phyloP scores from a whole-genome alignment of 352 stramenopile species.

The Pythium coloratum region DNA sequence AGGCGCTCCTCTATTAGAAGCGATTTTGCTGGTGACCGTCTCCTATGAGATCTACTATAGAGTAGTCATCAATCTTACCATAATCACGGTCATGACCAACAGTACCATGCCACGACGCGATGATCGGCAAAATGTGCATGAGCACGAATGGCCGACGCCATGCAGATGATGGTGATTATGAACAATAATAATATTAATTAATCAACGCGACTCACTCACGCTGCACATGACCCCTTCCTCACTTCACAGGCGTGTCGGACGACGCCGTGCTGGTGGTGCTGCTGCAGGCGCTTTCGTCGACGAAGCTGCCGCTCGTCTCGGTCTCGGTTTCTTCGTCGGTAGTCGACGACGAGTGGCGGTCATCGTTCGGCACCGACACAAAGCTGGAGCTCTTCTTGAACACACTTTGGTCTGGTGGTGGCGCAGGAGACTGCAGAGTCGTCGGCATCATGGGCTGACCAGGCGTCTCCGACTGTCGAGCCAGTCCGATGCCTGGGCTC shows the following conservation, averaged over 20 bases:
- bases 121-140: not conserved
- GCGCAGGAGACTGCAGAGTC: slow-evolving; percentile 59
- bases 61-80: not conserved
- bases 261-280: slow-evolving; percentile 43
- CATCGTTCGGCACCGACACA: slow-evolving; percentile 26
- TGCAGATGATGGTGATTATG: not conserved
- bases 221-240: not conserved
- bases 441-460: slow-evolving; percentile 51
- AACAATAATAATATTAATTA: slow-evolving; percentile 34
- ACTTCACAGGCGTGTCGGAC: slow-evolving; percentile 29
- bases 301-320: slow-evolving; percentile 30
- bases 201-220: slow-evolving; percentile 15
- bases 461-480: slow-evolving; percentile 62
- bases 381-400: slow-evolving; percentile 43
- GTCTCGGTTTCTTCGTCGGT: slow-evolving; percentile 39
- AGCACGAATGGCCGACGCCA: no score
- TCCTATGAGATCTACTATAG: no score
- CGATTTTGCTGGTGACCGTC: no score
- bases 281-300: slow-evolving; percentile 38
- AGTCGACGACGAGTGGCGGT: slow-evolving; percentile 39
- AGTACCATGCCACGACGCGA: not conserved
- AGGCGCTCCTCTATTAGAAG: no score
- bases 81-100: not conserved
- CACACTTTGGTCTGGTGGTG: slow-evolving; percentile 30
- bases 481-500: slow-evolving; percentile 59